A percentile compares a stretch with the other conserved stretches of the same genome.
Conservation (phyloP, 2,329 filamentous ascomycete genomes). For the Fusarium succisae region DNA sequence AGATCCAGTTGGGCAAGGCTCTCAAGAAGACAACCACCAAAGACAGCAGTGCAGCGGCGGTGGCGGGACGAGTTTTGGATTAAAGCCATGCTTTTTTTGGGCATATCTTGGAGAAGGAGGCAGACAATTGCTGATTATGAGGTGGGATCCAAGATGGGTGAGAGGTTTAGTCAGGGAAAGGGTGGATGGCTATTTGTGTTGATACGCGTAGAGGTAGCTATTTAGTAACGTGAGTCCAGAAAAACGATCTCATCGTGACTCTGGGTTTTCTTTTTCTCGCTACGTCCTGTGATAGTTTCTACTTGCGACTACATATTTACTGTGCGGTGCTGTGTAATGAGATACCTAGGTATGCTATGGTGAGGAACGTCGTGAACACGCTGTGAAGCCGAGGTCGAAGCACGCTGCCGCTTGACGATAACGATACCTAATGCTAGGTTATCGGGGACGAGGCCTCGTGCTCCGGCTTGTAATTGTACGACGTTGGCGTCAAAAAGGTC, state of each 20-base stretch:
- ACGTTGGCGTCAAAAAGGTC: slow-evolving; percentile 11
- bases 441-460: not conserved
- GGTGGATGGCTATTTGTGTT: slow-evolving; percentile 6
- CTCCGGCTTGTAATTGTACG: slow-evolving; percentile 5
- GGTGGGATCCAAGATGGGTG: slow-evolving; percentile 3
- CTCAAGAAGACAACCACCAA: slow-evolving; percentile 91
- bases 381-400: slow-evolving; percentile 1
- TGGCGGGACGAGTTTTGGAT: slow-evolving; percentile 79
- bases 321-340: not conserved
- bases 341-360: not conserved
- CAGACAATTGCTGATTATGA: not conserved
- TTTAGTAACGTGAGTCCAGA: slow-evolving; percentile 22
- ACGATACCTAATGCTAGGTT: not conserved
- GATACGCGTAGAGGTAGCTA: slow-evolving; percentile 13
- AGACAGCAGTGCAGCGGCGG: slow-evolving; percentile 78
- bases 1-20: slow-evolving; percentile 82
- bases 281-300: slow-evolving; percentile 20
- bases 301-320: not conserved
- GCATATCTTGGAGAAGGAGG: not conserved
- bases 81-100: slow-evolving; percentile 43
- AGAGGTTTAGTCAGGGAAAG: slow-evolving; percentile 6
- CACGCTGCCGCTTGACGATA: slow-evolving; percentile 6
- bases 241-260: slow-evolving; percentile 16
- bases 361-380: slow-evolving; percentile 10
- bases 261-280: slow-evolving; percentile 7